These are phyloP conservation scores for Schizophyllum amplum DNA, from an alignment of 1,284 basidiomycete genomes.

Conservation along the genomic window DNA sequence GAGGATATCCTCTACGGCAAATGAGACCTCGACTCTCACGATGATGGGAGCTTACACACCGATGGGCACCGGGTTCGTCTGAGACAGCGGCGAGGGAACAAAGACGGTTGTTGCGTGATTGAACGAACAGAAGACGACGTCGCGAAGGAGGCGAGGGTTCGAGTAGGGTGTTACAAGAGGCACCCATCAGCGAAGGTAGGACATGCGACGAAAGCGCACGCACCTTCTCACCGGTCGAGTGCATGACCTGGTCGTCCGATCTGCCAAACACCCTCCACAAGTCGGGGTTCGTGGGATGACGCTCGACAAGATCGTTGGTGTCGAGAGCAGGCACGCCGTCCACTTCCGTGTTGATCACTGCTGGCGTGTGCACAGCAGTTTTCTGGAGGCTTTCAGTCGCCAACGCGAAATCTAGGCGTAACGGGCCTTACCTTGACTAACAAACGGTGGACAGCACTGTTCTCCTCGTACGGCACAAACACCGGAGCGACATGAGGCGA, in stretches of 20 bases:
- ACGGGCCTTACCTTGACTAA: constrained; percentile 4
- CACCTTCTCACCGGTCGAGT: constrained; percentile 33
- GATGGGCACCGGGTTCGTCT: no score
- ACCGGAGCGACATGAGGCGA: constrained; percentile 6
- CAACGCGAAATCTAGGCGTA: neutral
- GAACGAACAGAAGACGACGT: no score
- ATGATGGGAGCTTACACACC: no score
- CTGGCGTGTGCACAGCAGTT: constrained; percentile 6
- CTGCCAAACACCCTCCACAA: constrained; percentile 28
- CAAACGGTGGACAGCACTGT: constrained; percentile 5
- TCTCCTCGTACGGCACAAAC: constrained; percentile 5
- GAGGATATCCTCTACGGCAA: no score
- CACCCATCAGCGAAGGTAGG: no score
- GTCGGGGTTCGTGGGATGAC: constrained; percentile 27
- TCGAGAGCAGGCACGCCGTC: constrained; percentile 7
- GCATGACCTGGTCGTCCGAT: constrained; percentile 34
- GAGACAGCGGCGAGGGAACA: no score
- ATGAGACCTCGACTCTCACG: no score
- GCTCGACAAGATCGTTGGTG: constrained; percentile 23
- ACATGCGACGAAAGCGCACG: no score
- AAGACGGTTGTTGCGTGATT: no score
- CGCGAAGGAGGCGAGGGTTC: no score
- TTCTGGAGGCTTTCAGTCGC: constrained; percentile 1
- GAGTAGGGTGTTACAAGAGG: no score
- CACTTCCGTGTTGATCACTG: constrained; percentile 4